phyloP scores from a whole-genome alignment of 768 basidiomycete species.

The Termitomyces eurrhizus region DNA sequence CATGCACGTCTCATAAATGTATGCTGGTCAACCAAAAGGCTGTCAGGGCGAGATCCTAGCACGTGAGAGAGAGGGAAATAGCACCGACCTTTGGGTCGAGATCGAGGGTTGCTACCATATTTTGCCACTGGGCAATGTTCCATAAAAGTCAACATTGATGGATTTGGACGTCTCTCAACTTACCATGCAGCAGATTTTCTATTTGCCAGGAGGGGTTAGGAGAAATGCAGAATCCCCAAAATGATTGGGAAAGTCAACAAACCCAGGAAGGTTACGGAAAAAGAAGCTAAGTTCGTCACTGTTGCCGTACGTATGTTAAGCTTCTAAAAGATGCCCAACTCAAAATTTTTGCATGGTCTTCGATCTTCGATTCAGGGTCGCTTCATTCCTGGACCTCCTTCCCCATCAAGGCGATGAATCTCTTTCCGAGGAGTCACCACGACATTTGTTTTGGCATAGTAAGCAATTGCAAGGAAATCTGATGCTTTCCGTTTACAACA shows the following conservation, averaged over 20 bases:
- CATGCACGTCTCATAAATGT: slow-evolving; percentile 17
- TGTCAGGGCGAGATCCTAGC: slow-evolving; percentile 17
- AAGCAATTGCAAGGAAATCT: neutral
- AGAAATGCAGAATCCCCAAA: neutral
- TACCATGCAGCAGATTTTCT: neutral
- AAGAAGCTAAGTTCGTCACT: slow-evolving; percentile 11
- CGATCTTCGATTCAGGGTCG: slow-evolving; percentile 15
- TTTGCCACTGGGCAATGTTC: slow-evolving; percentile 16
- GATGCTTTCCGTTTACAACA: slow-evolving; percentile 1
- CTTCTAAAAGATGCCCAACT: slow-evolving; percentile 12
- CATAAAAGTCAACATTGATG: slow-evolving; percentile 4
- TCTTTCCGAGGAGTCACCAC: slow-evolving; percentile 9
- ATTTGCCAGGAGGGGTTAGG: slow-evolving; percentile 1
- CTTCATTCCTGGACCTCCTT: slow-evolving; percentile 1
- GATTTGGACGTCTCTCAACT: neutral
- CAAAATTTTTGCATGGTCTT: slow-evolving; percentile 11
- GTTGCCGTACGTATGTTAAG: slow-evolving; percentile 11
- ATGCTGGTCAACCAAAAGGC: slow-evolving; percentile 15
- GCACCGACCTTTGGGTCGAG: slow-evolving; percentile 11
- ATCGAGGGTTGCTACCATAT: slow-evolving; percentile 12
- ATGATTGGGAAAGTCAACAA: neutral
- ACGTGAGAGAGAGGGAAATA: slow-evolving; percentile 19
- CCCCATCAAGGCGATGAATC: slow-evolving; percentile 1
- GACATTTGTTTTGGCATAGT: neutral
- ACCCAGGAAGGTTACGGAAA: slow-evolving; percentile 11